Evolutionary conservation across 345 rosid species (phyloP).

Genomic region (Acer campestre): DNA sequence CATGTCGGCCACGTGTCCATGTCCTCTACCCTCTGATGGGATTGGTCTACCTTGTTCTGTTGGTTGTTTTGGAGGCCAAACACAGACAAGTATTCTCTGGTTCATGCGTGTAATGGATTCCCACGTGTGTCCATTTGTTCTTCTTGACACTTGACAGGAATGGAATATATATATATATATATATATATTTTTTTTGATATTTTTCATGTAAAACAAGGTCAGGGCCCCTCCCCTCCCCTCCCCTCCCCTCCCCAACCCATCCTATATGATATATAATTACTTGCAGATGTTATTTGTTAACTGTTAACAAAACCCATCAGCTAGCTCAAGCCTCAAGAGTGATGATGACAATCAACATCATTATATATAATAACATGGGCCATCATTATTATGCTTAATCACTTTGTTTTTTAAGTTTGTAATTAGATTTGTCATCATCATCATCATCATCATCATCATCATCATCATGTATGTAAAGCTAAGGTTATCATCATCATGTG

Average conservation of each 20-base stretch:
- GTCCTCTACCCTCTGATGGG: constrained; percentile 45
- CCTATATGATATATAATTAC: too few species aligned
- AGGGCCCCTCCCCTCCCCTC: too few species aligned
- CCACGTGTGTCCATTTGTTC: constrained; percentile 16
- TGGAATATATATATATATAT: too few species aligned
- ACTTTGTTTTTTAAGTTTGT: constrained; percentile 7
- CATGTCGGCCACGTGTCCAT: constrained; percentile 63
- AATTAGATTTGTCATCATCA: constrained; percentile 19
- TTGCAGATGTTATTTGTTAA: background rate
- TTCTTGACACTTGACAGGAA: background rate
- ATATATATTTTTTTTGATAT: too few species aligned
- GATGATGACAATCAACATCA: constrained; percentile 1
- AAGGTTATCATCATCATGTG: constrained; percentile 1
- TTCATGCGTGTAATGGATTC: constrained; percentile 2
- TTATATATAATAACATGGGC: constrained; percentile 1
- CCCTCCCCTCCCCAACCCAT: too few species aligned
- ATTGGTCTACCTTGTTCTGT: constrained; percentile 25
- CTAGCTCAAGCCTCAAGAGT: background rate
- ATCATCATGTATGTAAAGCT: too few species aligned
- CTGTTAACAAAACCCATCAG: too few species aligned
- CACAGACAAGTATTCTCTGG: constrained; percentile 25
- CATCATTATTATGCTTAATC: constrained; percentile 16
- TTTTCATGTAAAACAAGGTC: background rate
- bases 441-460: background rate
- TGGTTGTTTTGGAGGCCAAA: constrained; percentile 55